phyloP scores from a whole-genome alignment of 345 rosid genomes.

The Clausena lansium region DNA sequence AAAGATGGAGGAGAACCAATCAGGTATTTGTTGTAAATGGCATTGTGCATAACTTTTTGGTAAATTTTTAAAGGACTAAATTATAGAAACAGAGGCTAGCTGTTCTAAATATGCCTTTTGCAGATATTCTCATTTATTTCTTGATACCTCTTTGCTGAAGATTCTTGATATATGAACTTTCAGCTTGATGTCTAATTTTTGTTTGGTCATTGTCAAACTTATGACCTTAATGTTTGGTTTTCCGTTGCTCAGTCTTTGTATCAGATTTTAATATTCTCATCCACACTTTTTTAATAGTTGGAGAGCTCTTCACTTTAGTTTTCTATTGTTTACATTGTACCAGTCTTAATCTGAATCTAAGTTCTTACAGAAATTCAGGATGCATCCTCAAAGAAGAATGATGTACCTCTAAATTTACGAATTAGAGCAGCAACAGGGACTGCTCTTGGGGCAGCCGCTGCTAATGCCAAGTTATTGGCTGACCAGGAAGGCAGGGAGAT shows the following conservation, averaged over 20 bases:
- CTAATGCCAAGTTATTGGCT: slow-evolving; percentile 80
- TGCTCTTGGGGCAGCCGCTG: slow-evolving; percentile 80
- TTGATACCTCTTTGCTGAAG: neutral
- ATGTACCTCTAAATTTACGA: slow-evolving; percentile 57
- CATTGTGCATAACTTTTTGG: neutral
- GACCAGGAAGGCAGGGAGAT: slow-evolving; percentile 81
- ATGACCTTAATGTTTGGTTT: neutral
- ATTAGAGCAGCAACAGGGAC: slow-evolving; percentile 76
- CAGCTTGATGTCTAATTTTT: neutral
- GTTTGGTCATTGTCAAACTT: neutral
- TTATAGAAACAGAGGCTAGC: neutral
- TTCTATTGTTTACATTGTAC: neutral
- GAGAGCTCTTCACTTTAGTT: neutral
- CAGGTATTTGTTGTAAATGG: slow-evolving; percentile 35
- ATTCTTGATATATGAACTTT: neutral
- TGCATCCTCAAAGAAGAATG: slow-evolving; percentile 26
- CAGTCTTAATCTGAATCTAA: slow-evolving; percentile 9
- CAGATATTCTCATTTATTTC: neutral
- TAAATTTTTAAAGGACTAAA: neutral
- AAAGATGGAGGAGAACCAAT: slow-evolving; percentile 37
- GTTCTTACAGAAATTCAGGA: slow-evolving; percentile 45
- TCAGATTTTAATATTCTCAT: neutral
- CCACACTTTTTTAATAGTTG: neutral
- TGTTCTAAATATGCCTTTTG: neutral
- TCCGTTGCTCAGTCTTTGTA: neutral